Conservation (phyloP, 2,329 filamentous ascomycete genomes). For the Magnaporthiopsis poae region DNA sequence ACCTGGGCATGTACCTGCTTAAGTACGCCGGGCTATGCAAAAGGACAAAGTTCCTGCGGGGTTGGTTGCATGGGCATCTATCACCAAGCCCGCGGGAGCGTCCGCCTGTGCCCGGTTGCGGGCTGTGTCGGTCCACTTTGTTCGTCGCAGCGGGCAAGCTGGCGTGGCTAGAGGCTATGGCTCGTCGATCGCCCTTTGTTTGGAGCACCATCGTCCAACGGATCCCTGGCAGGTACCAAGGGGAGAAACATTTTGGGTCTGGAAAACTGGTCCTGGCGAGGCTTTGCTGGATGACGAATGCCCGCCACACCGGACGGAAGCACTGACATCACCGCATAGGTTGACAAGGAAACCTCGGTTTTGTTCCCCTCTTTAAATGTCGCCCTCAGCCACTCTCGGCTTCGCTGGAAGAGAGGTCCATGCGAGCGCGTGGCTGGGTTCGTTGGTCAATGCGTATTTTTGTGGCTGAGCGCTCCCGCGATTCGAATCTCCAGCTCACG, state of each 20-base stretch:
- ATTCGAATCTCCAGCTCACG: not conserved
- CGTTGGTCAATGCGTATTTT: not conserved
- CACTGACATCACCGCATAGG: not conserved
- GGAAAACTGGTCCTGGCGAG: not conserved
- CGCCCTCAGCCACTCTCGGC: not conserved
- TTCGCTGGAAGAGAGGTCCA: not conserved
- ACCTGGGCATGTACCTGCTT: not conserved
- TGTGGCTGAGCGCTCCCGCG: not conserved
- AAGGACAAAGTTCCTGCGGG: not conserved
- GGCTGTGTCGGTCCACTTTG: not conserved
- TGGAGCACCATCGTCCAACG: not conserved
- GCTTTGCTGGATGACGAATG: conserved; percentile 5
- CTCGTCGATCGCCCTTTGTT: not conserved
- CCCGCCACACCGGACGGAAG: not conserved
- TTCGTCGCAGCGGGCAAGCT: too few relatives aligned
- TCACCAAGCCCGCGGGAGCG: not conserved
- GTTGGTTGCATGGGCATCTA: conserved; percentile 10
- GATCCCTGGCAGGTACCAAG: not conserved
- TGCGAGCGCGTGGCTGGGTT: not conserved
- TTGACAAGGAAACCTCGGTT: not conserved
- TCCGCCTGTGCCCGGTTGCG: not conserved
- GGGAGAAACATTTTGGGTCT: not conserved
- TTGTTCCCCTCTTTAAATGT: not conserved
- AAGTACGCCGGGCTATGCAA: not conserved
- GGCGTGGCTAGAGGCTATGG: not conserved